Evolutionary conservation across 805 yeast species (phyloP), one percentile per base, ranked within the genome.

Genomic region (Kodamaea sagamina): DNA sequence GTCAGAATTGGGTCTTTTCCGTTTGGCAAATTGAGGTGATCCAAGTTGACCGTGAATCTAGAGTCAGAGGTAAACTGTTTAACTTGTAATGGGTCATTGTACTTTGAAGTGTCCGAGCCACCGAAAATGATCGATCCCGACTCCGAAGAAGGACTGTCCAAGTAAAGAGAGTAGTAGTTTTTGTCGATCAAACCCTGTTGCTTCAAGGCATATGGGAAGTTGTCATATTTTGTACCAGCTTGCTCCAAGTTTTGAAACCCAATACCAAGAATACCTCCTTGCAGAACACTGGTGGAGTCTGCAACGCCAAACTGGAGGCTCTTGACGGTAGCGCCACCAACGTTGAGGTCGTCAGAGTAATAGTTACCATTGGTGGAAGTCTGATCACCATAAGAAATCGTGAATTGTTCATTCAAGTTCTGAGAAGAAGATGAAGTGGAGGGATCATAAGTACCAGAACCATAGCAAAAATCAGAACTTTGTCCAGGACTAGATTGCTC

Each of bases 111-210:
- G 54, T 85, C 92, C 18, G 81, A 73, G 24, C 84, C 93, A 39
- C 93, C 92, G 65, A 86, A 86, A 35, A 85, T 58, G 16, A 85
- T 67, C 12, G 72, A 62, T 4, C 89, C 90, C 1, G 67, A 46
- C 4, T 52, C 32, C 0, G 77, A 65, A 9, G 35, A 13, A 4
- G 36, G 34, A 6, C 41, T 41, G 52, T 81, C 76, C 59, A 86
- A 68, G 53, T 68, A 84, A 42, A 86, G 66, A 0, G 93, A 85
- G 58, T 84, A 86, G 1, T 77, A 77, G 32, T 71, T 69, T 36
- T 74, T 71, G 32, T 71, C 53, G 47, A 81, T 85, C 29, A 76
- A 53, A 0, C 89, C 90, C 43, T 77, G 75, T 26, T 65, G 57
- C 41, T 73, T 80, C 68, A 88, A 62, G 47, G 75, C 74, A 42